Evolutionary conservation across 2,329 filamentous ascomycete genomes (phyloP), one percentile per base, ranked within the genome.

Genomic region (Dendrostoma leiphaemia): DNA sequence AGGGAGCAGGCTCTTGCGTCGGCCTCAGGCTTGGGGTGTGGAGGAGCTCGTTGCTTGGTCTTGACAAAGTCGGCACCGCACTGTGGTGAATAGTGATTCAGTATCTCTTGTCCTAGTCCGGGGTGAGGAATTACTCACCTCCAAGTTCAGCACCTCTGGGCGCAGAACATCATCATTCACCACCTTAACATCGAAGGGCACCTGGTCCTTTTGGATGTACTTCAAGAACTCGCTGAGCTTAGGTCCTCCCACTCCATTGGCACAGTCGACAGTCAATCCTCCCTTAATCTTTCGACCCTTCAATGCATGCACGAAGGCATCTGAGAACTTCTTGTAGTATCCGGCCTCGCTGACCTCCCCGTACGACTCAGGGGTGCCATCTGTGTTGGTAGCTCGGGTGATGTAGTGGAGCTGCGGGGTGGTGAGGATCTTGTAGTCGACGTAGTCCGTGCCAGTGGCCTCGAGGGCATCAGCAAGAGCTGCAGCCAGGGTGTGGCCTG

Each of bases 371-470:
- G 89, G 86, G 2, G 90, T 95, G 58, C 89, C 90, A 64, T 94
- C 83, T 1, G 93, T 97, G 75, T 99, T 99, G 74, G 91, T 83
- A 71, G 92, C 96, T 61, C 94, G 90, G 29, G 93, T 93, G 60
- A 97, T 80, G 74, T 99, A 99, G 77, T 99, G 94, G 55, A 99
- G 82, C 75, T 97, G 94, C n/a, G 94, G 94, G 3, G 94, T 99
- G 12, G 94, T 97, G 65, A 97, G 79, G 68, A 92, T 86, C 73
- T 93, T 94, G 76, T 86, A 93, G 77, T 97, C 93, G 66, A 84
- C 84, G 67, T 84, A 87, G 57, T 90, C 84, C 51, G 88, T 84
- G 53, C 83, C 82, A 44, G 88, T 87, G 48, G 90, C 90, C 57
- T 87, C 85, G 60, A 97, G 78, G 17, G 90, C 90, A 66, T 90